Conservation (phyloP, 345 rosid genomes). For the Lepidium didymum region DNA sequence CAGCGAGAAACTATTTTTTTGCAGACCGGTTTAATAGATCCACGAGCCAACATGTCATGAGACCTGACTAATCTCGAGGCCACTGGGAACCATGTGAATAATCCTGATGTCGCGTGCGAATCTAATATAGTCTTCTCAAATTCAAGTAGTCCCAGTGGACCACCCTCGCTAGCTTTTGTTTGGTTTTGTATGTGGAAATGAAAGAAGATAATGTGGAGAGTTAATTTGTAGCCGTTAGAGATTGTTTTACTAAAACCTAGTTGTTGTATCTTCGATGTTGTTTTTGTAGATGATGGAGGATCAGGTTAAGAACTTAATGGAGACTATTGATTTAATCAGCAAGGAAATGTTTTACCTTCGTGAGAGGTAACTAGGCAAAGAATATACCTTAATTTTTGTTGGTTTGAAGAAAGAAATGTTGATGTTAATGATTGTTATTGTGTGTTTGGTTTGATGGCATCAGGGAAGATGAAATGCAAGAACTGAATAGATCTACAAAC, state of each 20-base stretch:
- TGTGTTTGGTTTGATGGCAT: not conserved
- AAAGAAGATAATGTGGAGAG: not conserved
- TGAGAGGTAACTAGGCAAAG: conserved; percentile 45
- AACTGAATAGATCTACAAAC: conserved; percentile 20
- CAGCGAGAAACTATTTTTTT: too few relatives aligned
- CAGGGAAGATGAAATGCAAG: conserved; percentile 22
- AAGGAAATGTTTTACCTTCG: conserved; percentile 81
- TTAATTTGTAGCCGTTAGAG: not conserved
- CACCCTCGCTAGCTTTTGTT: not conserved
- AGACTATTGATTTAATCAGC: conserved; percentile 50
- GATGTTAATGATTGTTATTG: not conserved
- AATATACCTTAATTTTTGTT: not conserved
- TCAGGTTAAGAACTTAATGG: conserved; percentile 58
- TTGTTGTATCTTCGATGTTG: conserved; percentile 13
- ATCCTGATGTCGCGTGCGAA: too few relatives aligned
- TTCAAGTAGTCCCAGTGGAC: too few relatives aligned
- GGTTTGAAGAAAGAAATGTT: not conserved
- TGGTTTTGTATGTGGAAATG: not conserved
- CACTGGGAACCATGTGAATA: too few relatives aligned
- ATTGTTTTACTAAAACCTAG: not conserved
- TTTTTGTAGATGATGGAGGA: conserved; percentile 54
- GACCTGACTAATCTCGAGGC: too few relatives aligned
- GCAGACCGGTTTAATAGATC: too few relatives aligned
- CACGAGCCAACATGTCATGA: too few relatives aligned
- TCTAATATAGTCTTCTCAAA: too few relatives aligned